A percentile compares a stretch with the other conserved stretches of the same genome.
phyloP scores from a whole-genome alignment of 1,284 basidiomycete species.

The Somion occarium region DNA sequence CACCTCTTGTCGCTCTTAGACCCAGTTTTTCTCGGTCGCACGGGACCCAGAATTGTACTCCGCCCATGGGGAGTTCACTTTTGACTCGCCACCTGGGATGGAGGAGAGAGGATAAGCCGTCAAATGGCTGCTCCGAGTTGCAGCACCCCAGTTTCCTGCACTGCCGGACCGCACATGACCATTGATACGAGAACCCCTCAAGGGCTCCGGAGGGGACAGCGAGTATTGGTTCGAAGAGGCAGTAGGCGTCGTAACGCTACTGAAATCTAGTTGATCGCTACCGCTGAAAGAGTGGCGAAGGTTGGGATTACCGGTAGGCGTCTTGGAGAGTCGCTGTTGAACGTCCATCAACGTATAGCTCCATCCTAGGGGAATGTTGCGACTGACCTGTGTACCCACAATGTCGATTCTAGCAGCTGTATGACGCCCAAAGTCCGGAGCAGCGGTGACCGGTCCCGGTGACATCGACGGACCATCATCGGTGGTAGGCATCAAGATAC shows the following conservation, averaged over 20 bases:
- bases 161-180: slow-evolving; percentile 73
- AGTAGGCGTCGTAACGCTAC: slow-evolving; percentile 43
- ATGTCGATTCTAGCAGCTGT: slow-evolving; percentile 63
- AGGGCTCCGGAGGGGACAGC: slow-evolving; percentile 30
- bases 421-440: slow-evolving; percentile 75
- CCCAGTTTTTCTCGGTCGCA: slow-evolving; percentile 60
- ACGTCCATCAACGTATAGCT: too few species aligned
- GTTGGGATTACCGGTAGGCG: slow-evolving; percentile 41
- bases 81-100: slow-evolving; percentile 52
- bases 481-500: slow-evolving; percentile 58
- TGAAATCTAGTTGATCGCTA: slow-evolving; percentile 56
- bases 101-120: slow-evolving; percentile 52
- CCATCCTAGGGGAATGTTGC: too few species aligned
- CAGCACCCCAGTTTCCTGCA: slow-evolving; percentile 69
- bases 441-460: slow-evolving; percentile 76
- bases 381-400: slow-evolving; percentile 62
- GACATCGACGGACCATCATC: slow-evolving; percentile 59
- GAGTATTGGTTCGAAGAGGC: slow-evolving; percentile 40
- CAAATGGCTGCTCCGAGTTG: slow-evolving; percentile 50
- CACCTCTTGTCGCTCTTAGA: slow-evolving; percentile 28
- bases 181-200: slow-evolving; percentile 38
- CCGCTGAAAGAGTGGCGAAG: slow-evolving; percentile 71
- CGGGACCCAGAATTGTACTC: slow-evolving; percentile 56
- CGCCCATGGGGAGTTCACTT: slow-evolving; percentile 61
- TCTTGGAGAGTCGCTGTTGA: slow-evolving; percentile 52